Base-by-base conservation (phyloP, 768 basidiomycete species). In the Leccinum variicolor region DNA sequence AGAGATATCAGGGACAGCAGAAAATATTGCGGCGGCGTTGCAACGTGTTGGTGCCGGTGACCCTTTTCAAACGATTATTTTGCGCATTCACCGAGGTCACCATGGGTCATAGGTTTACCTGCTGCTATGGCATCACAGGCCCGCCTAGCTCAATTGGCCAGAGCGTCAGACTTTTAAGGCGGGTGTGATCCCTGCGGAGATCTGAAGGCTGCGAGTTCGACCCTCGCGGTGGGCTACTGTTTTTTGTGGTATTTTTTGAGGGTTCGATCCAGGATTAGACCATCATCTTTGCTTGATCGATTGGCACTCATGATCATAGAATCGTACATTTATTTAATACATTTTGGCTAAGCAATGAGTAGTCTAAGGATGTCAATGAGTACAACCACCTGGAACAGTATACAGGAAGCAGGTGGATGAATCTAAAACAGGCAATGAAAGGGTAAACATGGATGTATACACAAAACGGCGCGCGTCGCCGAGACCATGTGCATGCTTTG, bases 201-300 rank as follows among this genome's bases (percentile, higher is more conserved):
- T 87, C 85, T 87, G 83, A 87, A 87, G 85, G 85, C 83, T 87
- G 85, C 85, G 85, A 84, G 85, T 87, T 87, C 85, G 85, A 87
- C 79, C 85, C 85, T 84, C 85, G 85, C 85, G 85, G 84, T 85
- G 85, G 85, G 84, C 85, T 86, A 83, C 19, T 48, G 9, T 56
- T 72, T 72, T 53, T n/a, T n/a, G n/a, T n/a, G n/a, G n/a, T 13
- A 6, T 34, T 48, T 50, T 48, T 14, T 19, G 0, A 4, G 1
- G 3, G 33, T 21, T 13, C 4, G 4, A 54, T 17, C 4, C 3
- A 10, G 31, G 26, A 36, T 25, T 3, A 13, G 19, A 31, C 21
- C n/a, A n/a, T 4, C 25, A 25, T 25, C 13, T 25, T 19, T 53
- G 9, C 6, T 9, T 10, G 15, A 55, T 56, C 34, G 28, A 33